These are phyloP conservation scores for Hypericum perforatum DNA, from an alignment of 345 rosid genomes.

Conservation along the genomic window DNA sequence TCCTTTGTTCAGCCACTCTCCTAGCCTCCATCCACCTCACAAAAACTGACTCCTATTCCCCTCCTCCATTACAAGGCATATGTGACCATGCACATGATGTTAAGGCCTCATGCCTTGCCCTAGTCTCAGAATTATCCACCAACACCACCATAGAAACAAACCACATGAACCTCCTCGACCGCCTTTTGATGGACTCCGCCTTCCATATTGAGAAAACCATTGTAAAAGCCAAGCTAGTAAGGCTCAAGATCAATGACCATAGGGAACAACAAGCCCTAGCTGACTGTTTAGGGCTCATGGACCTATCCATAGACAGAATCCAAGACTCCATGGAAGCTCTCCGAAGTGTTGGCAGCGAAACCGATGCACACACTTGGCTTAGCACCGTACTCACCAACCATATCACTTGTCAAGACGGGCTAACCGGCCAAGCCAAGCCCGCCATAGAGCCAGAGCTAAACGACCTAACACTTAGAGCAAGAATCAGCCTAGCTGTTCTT, in stretches of 20 bases:
- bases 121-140: slow-evolving; percentile 6
- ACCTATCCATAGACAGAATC: slow-evolving; percentile 37
- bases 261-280: not conserved
- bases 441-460: slow-evolving; percentile 8
- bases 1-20: no score
- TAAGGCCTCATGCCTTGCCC: not conserved
- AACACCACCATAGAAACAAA: not conserved
- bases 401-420: slow-evolving; percentile 13
- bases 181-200: slow-evolving; percentile 5
- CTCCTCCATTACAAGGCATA: not conserved
- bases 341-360: not conserved
- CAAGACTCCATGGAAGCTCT: slow-evolving; percentile 8
- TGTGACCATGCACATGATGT: slow-evolving; percentile 8
- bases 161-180: not conserved
- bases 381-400: slow-evolving; percentile 17
- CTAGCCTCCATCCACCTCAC: no score
- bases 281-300: slow-evolving; percentile 27
- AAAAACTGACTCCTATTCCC: not conserved
- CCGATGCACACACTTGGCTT: slow-evolving; percentile 14
- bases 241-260: not conserved
- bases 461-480: slow-evolving; percentile 6
- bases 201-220: slow-evolving; percentile 2
- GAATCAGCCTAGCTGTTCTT: slow-evolving; percentile 11
- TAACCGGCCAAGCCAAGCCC: slow-evolving; percentile 7
- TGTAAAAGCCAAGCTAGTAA: not conserved